phyloP scores from a whole-genome alignment of 2,329 filamentous ascomycete species.

The Erysiphe neolycopersici region DNA sequence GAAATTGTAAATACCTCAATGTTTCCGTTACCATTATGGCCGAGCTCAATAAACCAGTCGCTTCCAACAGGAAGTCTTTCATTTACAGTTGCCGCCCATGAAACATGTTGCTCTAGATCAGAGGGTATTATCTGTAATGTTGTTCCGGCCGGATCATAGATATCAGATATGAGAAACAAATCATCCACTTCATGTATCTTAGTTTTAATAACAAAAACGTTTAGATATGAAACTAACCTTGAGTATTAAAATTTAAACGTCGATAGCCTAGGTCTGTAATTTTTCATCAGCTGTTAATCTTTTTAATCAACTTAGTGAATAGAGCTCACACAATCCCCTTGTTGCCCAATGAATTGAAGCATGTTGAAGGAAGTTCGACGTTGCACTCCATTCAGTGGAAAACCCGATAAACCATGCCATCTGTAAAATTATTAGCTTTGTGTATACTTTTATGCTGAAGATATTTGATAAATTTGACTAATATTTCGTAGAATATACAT shows the following conservation, averaged over 20 bases:
- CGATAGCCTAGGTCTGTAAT: conserved; percentile 8
- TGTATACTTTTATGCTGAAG: background rate
- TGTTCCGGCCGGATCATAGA: conserved; percentile 21
- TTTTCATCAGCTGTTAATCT: background rate
- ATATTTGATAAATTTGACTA: background rate
- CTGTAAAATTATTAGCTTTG: conserved; percentile 2
- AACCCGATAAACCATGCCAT: conserved; percentile 34
- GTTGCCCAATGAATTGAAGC: conserved; percentile 36
- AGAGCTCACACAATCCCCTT: conserved; percentile 20
- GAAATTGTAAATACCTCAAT: conserved; percentile 13
- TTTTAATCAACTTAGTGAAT: background rate
- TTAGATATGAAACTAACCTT: conserved; percentile 4
- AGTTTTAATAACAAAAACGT: background rate
- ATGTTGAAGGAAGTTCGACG: conserved; percentile 32
- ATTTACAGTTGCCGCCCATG: conserved; percentile 19
- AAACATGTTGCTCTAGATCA: conserved; percentile 21
- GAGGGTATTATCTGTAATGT: conserved; percentile 22
- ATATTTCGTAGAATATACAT: background rate
- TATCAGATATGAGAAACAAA: conserved; percentile 26
- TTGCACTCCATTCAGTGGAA: conserved; percentile 18
- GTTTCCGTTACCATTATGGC: conserved; percentile 28
- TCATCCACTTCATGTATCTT: conserved; percentile 23
- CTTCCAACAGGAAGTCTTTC: conserved; percentile 24
- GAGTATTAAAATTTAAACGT: conserved; percentile 8
- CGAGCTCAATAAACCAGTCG: conserved; percentile 24